A percentile compares a stretch with the other conserved stretches of the same genome.
These are phyloP conservation scores for Ogataea allantospora DNA, from an alignment of 805 yeast species.

Conservation along the genomic window DNA sequence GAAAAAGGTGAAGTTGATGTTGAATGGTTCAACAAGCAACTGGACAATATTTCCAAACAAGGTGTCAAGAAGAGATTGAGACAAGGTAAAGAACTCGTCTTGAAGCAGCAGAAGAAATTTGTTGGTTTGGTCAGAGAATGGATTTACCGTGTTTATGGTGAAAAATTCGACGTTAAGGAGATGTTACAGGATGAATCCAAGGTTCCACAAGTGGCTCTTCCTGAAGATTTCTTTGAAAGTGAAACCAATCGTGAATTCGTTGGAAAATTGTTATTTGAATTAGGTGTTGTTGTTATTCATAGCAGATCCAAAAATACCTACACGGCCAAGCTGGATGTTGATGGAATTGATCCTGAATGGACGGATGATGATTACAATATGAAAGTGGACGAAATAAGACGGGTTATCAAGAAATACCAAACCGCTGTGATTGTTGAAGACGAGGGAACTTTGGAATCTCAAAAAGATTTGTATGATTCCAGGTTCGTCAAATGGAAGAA, in stretches of 20 bases:
- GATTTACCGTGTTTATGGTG: conserved; percentile 35
- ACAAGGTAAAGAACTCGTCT: conserved; percentile 59
- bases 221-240: conserved; percentile 43
- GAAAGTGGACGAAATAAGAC: conserved; percentile 51
- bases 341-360: conserved; percentile 69
- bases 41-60: conserved; percentile 71
- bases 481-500: conserved; percentile 84
- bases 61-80: conserved; percentile 69
- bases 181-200: conserved; percentile 37
- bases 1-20: conserved; percentile 82
- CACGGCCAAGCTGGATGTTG: conserved; percentile 63
- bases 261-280: conserved; percentile 61
- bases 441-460: conserved; percentile 48
- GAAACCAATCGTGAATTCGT: conserved; percentile 56
- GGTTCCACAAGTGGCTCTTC: conserved; percentile 46
- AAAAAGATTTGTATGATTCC: conserved; percentile 63
- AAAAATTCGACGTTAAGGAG: conserved; percentile 34
- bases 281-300: conserved; percentile 66
- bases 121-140: conserved; percentile 57
- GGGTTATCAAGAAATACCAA: conserved; percentile 61
- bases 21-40: conserved; percentile 86
- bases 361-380: conserved; percentile 61
- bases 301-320: conserved; percentile 55
- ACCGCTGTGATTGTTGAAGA: conserved; percentile 62
- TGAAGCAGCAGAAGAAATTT: conserved; percentile 73